Base-by-base conservation (phyloP, 495 filamentous ascomycete genomes). In the Sporormia fimetaria region DNA sequence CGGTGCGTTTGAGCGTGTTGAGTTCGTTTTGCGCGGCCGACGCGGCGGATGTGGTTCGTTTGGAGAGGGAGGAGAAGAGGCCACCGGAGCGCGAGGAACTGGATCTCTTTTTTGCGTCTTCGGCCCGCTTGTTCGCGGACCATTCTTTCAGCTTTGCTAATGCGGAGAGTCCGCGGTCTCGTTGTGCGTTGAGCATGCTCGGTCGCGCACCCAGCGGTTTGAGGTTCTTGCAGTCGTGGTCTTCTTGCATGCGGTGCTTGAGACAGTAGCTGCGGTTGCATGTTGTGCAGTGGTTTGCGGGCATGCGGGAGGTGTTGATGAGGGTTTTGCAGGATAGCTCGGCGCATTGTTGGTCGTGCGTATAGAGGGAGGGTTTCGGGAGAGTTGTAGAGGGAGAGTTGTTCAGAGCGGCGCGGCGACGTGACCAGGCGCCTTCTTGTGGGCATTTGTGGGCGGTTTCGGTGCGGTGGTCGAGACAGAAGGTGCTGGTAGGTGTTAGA, bases 381-480 rank as follows among this genome's bases (percentile, higher is more conserved):
- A 53, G 34, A 16, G 25, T 11, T 11, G 28, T 11, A 16, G 12
- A 11, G 26, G 9, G 8, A 46, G 21, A 14, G 44, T n/a, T 12
- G 22, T 34, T 23, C 16, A 9, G 28, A 3, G 21, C 33, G 17
- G 14, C 22, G 17, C 33, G 36, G 12, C 71, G 70, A 1, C 44
- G 41, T 3, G 87, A 87, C 88, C 87, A 95, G 59, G 81, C 86
- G 41, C 88, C 90, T 14, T 74, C 80, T 39, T 81, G 73, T 11
- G 79, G 49, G 60, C 90, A 98, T 52, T 70, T 68, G 67, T 98
- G 90, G 0, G 81, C 66, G 33, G 74, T 72, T 63, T 95, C 88
- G 56, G 76, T 81, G 38, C 90, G 84, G 71, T 98, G 90, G 58
- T 95, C 86, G 56, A 92, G 81, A 60, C 90, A 98, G 70, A 76